phyloP scores from a whole-genome alignment of 192 early-diverging fungal species.

The Dispira simplex region DNA sequence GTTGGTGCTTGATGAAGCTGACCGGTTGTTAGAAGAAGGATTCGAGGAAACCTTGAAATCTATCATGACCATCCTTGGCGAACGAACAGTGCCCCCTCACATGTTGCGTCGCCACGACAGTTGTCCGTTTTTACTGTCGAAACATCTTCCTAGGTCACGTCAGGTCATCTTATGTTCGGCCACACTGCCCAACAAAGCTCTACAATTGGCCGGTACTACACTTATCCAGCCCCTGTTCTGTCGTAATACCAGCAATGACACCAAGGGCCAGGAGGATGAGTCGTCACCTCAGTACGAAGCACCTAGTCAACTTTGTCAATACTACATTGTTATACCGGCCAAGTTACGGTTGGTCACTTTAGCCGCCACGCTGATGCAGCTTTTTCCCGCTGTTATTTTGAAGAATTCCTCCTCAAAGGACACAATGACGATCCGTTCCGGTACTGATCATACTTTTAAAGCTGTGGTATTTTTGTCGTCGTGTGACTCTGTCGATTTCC shows the following conservation, averaged over 20 bases:
- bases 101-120: too few relatives aligned
- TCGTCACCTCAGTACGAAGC: slow-evolving; percentile 15
- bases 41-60: slow-evolving; percentile 64
- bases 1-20: slow-evolving; percentile 97
- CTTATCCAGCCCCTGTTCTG: slow-evolving; percentile 69
- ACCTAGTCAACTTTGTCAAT: slow-evolving; percentile 80
- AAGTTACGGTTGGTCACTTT: slow-evolving; percentile 87
- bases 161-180: slow-evolving; percentile 83
- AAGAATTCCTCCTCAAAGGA: slow-evolving; percentile 16
- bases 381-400: slow-evolving; percentile 19
- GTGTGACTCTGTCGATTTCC: slow-evolving; percentile 91
- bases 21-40: slow-evolving; percentile 88
- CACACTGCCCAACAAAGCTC: slow-evolving; percentile 73
- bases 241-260: slow-evolving; percentile 23
- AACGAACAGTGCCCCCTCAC: slow-evolving; percentile 16
- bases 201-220: slow-evolving; percentile 59
- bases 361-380: slow-evolving; percentile 50
- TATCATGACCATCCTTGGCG: slow-evolving; percentile 48
- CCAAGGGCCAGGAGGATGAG: slow-evolving; percentile 16
- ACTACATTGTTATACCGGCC: slow-evolving; percentile 70
- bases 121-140: slow-evolving; percentile 11
- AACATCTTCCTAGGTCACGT: slow-evolving; percentile 40
- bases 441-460: slow-evolving; percentile 22
- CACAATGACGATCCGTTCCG: background rate
- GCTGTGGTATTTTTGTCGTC: slow-evolving; percentile 91